These are phyloP conservation scores for Trichophaea hybrida DNA, from an alignment of 2,329 filamentous ascomycete species.

Conservation along the genomic window DNA sequence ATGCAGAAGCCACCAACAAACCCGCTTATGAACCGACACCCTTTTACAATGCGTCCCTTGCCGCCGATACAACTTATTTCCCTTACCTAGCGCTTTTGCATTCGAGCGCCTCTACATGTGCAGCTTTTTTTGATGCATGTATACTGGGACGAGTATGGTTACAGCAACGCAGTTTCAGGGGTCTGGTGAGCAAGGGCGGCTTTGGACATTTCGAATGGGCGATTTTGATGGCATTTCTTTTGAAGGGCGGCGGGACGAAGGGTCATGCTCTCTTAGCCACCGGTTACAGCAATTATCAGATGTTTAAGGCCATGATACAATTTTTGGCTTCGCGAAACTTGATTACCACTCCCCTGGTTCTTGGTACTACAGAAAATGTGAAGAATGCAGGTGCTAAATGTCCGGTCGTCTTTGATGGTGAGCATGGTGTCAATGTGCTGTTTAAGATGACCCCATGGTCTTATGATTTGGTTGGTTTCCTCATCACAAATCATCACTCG, in stretches of 20 bases:
- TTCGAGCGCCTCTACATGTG: constrained; percentile 51
- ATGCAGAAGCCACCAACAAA: constrained; percentile 29
- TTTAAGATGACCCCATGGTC: constrained; percentile 88
- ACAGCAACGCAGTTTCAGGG: constrained; percentile 66
- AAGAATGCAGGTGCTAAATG: constrained; percentile 34
- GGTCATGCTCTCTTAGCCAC: constrained; percentile 58
- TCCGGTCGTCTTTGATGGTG: constrained; percentile 66
- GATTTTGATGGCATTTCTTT: constrained; percentile 59
- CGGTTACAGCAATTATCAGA: constrained; percentile 76
- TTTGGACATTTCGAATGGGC: constrained; percentile 93
- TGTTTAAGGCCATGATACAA: constrained; percentile 90
- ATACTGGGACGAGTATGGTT: constrained; percentile 80
- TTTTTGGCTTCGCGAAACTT: constrained; percentile 65
- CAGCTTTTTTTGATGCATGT: constrained; percentile 68
- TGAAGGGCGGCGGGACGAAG: constrained; percentile 61
- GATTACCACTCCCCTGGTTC: constrained; percentile 46
- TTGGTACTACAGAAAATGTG: constrained; percentile 35
- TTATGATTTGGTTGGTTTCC: constrained; percentile 39
- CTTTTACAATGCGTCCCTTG: constrained; percentile 78
- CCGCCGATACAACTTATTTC: constrained; percentile 59
- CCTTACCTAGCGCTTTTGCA: constrained; percentile 64
- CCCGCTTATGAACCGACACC: constrained; percentile 44
- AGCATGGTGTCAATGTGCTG: constrained; percentile 61
- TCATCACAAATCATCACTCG: background rate
- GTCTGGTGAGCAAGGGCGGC: constrained; percentile 57